phyloP scores from a whole-genome alignment of 257 asterid genomes.

The Petunia secreta region DNA sequence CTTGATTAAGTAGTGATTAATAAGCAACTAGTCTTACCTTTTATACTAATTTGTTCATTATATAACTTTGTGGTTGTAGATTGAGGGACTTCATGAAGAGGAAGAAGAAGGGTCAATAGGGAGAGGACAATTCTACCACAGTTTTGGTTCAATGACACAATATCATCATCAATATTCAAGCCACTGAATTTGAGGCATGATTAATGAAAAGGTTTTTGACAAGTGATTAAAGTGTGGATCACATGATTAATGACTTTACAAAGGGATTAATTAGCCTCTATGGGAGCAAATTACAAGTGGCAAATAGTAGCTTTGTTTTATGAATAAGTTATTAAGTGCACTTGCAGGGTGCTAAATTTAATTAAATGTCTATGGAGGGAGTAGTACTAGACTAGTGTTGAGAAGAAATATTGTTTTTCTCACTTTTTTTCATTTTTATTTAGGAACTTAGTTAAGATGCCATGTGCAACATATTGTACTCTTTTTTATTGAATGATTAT shows the following conservation, averaged over 20 bases:
- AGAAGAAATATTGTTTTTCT: neutral
- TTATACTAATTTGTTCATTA: neutral
- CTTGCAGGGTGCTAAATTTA: neutral
- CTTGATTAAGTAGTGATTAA: neutral
- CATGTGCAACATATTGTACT: neutral
- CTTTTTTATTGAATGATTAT: neutral
- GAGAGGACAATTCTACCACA: conserved; percentile 47
- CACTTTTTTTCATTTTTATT: neutral
- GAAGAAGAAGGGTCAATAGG: conserved; percentile 41
- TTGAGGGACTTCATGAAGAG: conserved; percentile 60
- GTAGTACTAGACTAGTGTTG: neutral
- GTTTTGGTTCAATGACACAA: conserved; percentile 36
- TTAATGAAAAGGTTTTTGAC: neutral
- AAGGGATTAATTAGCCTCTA: neutral
- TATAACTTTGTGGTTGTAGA: conserved; percentile 35
- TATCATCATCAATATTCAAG: conserved; percentile 44
- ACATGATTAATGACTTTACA: neutral
- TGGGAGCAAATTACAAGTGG: neutral
- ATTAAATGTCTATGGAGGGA: conserved; percentile 12
- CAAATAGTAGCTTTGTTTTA: neutral
- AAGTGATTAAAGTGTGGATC: neutral
- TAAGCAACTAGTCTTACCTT: neutral
- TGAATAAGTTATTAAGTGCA: conserved; percentile 20
- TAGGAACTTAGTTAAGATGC: neutral
- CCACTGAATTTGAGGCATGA: conserved; percentile 30